Percentiles rank a stretch among this genome's conserved stretches.
These are phyloP conservation scores for Salix brachista DNA, from an alignment of 345 rosid species.

Conservation along the genomic window DNA sequence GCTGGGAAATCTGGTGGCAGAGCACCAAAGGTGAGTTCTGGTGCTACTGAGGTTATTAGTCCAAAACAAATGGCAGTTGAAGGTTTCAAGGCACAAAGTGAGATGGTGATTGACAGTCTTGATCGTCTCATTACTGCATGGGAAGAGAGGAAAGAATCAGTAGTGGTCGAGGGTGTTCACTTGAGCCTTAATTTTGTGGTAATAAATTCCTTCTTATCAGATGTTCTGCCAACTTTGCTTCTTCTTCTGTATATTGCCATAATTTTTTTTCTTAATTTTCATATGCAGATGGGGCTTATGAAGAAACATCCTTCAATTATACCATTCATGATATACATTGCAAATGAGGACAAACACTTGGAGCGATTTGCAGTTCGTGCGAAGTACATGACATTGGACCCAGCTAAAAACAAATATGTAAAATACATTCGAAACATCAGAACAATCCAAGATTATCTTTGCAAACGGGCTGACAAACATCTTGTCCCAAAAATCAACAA, in stretches of 20 bases:
- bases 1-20: conserved; percentile 41
- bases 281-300: conserved; percentile 93
- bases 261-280: not conserved
- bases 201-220: conserved; percentile 16
- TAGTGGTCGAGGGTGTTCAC: conserved; percentile 97
- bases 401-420: conserved; percentile 91
- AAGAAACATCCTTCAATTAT: conserved; percentile 95
- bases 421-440: conserved; percentile 91
- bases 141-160: conserved; percentile 98
- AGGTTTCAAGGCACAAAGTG: conserved; percentile 98
- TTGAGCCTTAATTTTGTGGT: conserved; percentile 99
- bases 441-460: conserved; percentile 89
- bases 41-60: conserved; percentile 46
- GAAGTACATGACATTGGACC: conserved; percentile 97
- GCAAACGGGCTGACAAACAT: conserved; percentile 96
- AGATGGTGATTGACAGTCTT: conserved; percentile 99
- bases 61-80: conserved; percentile 92
- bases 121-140: conserved; percentile 91
- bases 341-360: conserved; percentile 95
- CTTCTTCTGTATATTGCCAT: not conserved
- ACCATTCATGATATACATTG: conserved; percentile 94
- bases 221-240: conserved; percentile 5
- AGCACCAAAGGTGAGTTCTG: conserved; percentile 36
- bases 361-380: conserved; percentile 99
- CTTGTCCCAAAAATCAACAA: conserved; percentile 94